These are phyloP conservation scores for Skeletonema marinoi DNA, from an alignment of 108 stramenopile species.

Conservation along the genomic window DNA sequence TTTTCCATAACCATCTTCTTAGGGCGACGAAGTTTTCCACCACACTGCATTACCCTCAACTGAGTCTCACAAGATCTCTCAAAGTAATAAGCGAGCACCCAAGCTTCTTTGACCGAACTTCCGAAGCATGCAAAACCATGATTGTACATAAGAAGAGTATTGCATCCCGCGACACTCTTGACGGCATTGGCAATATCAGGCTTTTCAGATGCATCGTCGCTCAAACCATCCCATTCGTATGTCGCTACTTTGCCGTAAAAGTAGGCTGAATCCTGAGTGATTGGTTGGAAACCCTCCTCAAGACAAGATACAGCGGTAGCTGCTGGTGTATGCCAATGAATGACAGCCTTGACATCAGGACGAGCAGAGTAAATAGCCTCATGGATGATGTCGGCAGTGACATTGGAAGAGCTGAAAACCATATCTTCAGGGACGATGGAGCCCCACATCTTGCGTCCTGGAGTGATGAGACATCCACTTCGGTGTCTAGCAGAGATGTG, in stretches of 20 bases:
- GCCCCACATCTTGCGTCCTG: constrained; percentile 54
- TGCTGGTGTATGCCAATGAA: constrained; percentile 68
- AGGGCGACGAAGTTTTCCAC: constrained; percentile 48
- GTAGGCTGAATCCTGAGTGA: constrained; percentile 60
- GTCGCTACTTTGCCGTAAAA: constrained; percentile 57
- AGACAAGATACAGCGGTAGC: constrained; percentile 66
- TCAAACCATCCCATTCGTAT: constrained; percentile 67
- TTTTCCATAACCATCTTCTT: constrained; percentile 45
- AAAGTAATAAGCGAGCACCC: constrained; percentile 75
- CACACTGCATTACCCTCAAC: constrained; percentile 49
- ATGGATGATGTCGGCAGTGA: constrained; percentile 72
- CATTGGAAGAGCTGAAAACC: constrained; percentile 52
- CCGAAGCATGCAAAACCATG: constrained; percentile 65
- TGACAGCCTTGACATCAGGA: constrained; percentile 63
- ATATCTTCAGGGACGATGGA: constrained; percentile 62
- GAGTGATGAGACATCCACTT: constrained; percentile 61
- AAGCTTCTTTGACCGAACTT: constrained; percentile 50
- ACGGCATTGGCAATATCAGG: constrained; percentile 50
- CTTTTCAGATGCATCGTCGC: constrained; percentile 54
- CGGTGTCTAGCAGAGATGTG: constrained; percentile 63
- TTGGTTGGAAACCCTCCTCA: constrained; percentile 57
- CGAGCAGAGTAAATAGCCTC: constrained; percentile 61
- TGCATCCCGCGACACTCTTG: constrained; percentile 35
- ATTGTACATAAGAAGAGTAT: constrained; percentile 70
- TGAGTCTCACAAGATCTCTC: constrained; percentile 58